These are phyloP conservation scores for Rosa persica DNA, from an alignment of 306 rosid species.

Conservation along the genomic window DNA sequence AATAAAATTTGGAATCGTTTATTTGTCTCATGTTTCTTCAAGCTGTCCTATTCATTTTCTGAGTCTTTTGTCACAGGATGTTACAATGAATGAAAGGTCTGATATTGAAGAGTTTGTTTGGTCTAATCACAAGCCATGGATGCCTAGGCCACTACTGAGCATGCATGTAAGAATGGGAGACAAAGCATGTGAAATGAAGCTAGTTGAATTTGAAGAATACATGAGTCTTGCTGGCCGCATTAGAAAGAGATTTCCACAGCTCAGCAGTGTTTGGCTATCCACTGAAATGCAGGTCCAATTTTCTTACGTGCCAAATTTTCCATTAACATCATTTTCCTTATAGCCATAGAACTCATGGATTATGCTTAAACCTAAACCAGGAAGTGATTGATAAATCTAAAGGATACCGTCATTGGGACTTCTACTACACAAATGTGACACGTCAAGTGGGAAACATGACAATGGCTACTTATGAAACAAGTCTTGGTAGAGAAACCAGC, in stretches of 20 bases:
- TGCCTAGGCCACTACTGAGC: slow-evolving; percentile 80
- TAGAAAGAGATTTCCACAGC: slow-evolving; percentile 69
- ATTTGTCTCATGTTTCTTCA: not conserved
- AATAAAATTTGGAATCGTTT: not conserved
- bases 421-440: slow-evolving; percentile 60
- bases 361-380: slow-evolving; percentile 30
- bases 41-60: not conserved
- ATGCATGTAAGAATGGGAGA: slow-evolving; percentile 96
- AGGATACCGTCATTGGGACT: slow-evolving; percentile 56
- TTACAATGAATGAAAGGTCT: slow-evolving; percentile 23
- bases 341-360: not conserved
- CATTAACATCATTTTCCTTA: not conserved
- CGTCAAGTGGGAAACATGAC: slow-evolving; percentile 59
- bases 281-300: slow-evolving; percentile 82
- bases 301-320: not conserved
- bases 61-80: slow-evolving; percentile 33
- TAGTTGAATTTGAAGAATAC: slow-evolving; percentile 72
- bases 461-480: slow-evolving; percentile 72
- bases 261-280: slow-evolving; percentile 68
- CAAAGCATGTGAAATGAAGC: slow-evolving; percentile 88
- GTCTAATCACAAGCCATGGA: slow-evolving; percentile 89
- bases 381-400: slow-evolving; percentile 64
- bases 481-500: slow-evolving; percentile 78
- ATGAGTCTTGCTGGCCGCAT: slow-evolving; percentile 65
- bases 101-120: slow-evolving; percentile 80